Conservation (phyloP, 805 yeast species). For the Komagataella ulmi region DNA sequence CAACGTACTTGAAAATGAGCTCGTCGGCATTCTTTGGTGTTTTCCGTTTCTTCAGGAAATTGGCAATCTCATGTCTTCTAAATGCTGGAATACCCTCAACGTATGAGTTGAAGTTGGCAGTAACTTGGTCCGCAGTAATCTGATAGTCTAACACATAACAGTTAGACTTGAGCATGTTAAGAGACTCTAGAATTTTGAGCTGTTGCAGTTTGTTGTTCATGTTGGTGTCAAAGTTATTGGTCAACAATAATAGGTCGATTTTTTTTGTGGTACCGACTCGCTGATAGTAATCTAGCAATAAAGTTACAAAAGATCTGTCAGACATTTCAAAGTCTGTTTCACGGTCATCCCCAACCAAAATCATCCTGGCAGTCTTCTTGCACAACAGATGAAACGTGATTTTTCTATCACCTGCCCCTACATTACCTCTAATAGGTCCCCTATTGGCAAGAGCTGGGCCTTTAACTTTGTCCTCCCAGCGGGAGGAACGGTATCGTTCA, state of each 20-base stretch:
- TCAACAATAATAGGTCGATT: background rate
- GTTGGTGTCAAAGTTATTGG: background rate
- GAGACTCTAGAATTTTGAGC: background rate
- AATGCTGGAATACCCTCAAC: slow-evolving; percentile 10
- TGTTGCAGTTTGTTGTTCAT: background rate
- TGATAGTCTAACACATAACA: background rate
- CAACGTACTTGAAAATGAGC: slow-evolving; percentile 4
- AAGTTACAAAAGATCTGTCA: background rate
- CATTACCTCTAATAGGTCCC: background rate
- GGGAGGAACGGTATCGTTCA: background rate
- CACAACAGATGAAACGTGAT: background rate
- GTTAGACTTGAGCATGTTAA: background rate
- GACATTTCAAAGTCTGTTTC: background rate
- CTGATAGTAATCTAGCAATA: background rate
- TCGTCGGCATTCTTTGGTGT: background rate
- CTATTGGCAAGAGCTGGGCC: background rate
- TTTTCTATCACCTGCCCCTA: background rate
- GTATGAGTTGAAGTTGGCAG: slow-evolving; percentile 6
- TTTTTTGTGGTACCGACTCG: background rate
- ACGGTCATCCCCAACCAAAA: background rate
- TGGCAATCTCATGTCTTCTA: slow-evolving; percentile 4
- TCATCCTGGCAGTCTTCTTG: background rate
- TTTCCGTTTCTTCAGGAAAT: background rate
- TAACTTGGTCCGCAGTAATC: background rate
- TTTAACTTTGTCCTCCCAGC: background rate